Percentiles rank a stretch among this genome's conserved stretches.
Evolutionary conservation across 371 early-diverging fungal genomes (phyloP).

Genomic region (Ordospora pajunii): DNA sequence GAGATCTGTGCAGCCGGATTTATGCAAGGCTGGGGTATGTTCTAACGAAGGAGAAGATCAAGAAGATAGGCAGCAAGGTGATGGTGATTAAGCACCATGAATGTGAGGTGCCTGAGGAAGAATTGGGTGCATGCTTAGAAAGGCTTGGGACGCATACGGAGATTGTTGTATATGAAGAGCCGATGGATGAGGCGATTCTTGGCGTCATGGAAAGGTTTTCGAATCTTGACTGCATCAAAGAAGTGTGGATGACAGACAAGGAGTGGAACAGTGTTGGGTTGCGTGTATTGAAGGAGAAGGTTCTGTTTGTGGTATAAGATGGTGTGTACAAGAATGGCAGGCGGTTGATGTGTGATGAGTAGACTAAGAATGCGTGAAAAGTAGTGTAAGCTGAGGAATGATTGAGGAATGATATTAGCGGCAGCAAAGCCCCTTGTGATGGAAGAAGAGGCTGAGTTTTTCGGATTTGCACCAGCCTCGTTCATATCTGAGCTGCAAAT

Average conservation of each 20-base stretch:
- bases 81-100: not conserved
- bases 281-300: conserved; percentile 60
- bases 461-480: conserved; percentile 54
- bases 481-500: conserved; percentile 51
- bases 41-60: conserved; percentile 18
- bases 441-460: conserved; percentile 60
- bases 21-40: not conserved
- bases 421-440: not conserved
- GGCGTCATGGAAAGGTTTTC: conserved; percentile 46
- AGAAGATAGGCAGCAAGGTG: conserved; percentile 1
- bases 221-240: conserved; percentile 55
- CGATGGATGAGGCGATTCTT: not conserved
- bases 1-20: not conserved
- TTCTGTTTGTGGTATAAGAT: conserved; percentile 58
- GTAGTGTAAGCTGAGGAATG: too few species aligned
- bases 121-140: not conserved
- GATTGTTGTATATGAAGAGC: not conserved
- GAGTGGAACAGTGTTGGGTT: conserved; percentile 58
- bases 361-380: too few species aligned
- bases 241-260: conserved; percentile 60
- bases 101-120: not conserved
- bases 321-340: not conserved
- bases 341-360: too few species aligned
- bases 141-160: not conserved
- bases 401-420: not conserved